These are phyloP conservation scores for Podospora australis DNA, from an alignment of 495 filamentous ascomycete species.

Conservation along the genomic window DNA sequence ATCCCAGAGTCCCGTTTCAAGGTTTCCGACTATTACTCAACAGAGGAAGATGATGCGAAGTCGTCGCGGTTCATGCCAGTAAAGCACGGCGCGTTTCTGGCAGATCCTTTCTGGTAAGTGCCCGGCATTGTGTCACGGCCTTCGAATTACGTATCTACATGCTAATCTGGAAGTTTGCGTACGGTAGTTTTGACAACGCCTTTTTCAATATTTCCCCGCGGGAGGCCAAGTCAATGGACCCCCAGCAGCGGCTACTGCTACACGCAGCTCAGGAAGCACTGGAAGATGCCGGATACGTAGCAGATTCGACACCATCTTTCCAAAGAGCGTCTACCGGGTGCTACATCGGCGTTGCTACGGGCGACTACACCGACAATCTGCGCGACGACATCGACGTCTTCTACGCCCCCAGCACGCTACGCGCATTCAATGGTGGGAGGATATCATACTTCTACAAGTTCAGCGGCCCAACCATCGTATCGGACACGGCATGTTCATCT, in stretches of 20 bases:
- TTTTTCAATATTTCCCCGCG: slow-evolving; percentile 40
- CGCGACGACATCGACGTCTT: slow-evolving; percentile 13
- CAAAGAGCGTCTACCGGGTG: slow-evolving; percentile 5
- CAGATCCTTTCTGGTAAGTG: background rate
- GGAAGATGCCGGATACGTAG: slow-evolving; percentile 33
- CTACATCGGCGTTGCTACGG: slow-evolving; percentile 9
- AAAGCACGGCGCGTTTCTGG: background rate
- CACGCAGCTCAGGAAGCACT: slow-evolving; percentile 35
- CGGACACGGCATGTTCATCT: slow-evolving; percentile 54
- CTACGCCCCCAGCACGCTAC: slow-evolving; percentile 21
- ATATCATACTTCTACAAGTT: slow-evolving; percentile 45
- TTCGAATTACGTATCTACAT: background rate
- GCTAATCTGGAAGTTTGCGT: slow-evolving; percentile 4
- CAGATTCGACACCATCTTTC: slow-evolving; percentile 9
- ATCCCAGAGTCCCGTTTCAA: slow-evolving; percentile 6
- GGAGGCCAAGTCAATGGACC: slow-evolving; percentile 42
- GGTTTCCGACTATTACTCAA: background rate
- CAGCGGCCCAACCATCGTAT: slow-evolving; percentile 44
- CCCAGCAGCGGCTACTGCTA: slow-evolving; percentile 31
- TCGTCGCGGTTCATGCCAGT: background rate
- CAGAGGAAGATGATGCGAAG: too few relatives aligned
- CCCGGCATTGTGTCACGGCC: background rate
- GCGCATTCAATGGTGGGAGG: slow-evolving; percentile 24
- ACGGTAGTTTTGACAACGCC: slow-evolving; percentile 35
- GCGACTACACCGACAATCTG: slow-evolving; percentile 15